Percentiles rank a stretch among this genome's conserved stretches.
These are phyloP conservation scores for Musa itinerans DNA, from an alignment of 176 grass and related monocot genomes.

Conservation along the genomic window DNA sequence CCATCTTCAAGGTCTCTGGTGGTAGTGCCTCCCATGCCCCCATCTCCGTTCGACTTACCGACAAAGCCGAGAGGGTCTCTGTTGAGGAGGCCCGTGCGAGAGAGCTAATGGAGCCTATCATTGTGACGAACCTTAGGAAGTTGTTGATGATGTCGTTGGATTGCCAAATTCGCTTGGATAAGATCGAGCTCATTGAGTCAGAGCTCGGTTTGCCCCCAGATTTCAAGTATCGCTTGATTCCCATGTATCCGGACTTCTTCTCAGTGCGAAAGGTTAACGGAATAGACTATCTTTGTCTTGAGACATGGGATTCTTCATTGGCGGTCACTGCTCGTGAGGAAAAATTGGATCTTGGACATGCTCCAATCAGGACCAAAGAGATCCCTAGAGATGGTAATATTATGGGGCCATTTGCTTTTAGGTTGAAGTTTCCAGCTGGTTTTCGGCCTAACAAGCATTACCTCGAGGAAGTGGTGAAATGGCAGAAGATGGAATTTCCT, in stretches of 20 bases:
- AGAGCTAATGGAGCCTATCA: slow-evolving; percentile 58
- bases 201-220: slow-evolving; percentile 53
- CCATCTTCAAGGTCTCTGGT: slow-evolving; percentile 57
- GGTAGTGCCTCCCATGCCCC: slow-evolving; percentile 33
- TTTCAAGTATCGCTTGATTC: slow-evolving; percentile 56
- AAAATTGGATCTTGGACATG: slow-evolving; percentile 41
- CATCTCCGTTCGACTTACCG: slow-evolving; percentile 57
- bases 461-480: slow-evolving; percentile 64
- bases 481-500: slow-evolving; percentile 88
- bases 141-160: slow-evolving; percentile 85
- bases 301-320: slow-evolving; percentile 75
- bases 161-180: slow-evolving; percentile 63
- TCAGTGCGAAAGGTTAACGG: slow-evolving; percentile 42
- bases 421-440: slow-evolving; percentile 63
- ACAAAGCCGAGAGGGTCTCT: slow-evolving; percentile 60
- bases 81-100: slow-evolving; percentile 38
- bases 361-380: slow-evolving; percentile 31
- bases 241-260: slow-evolving; percentile 60
- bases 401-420: slow-evolving; percentile 66
- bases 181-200: slow-evolving; percentile 72
- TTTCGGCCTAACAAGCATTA: slow-evolving; percentile 81
- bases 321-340: slow-evolving; percentile 62
- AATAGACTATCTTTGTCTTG: slow-evolving; percentile 47
- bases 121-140: slow-evolving; percentile 67
- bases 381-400: slow-evolving; percentile 87